These are phyloP conservation scores for Sistotremastrum niveocremeum DNA, from an alignment of 768 basidiomycete genomes.

Conservation along the genomic window DNA sequence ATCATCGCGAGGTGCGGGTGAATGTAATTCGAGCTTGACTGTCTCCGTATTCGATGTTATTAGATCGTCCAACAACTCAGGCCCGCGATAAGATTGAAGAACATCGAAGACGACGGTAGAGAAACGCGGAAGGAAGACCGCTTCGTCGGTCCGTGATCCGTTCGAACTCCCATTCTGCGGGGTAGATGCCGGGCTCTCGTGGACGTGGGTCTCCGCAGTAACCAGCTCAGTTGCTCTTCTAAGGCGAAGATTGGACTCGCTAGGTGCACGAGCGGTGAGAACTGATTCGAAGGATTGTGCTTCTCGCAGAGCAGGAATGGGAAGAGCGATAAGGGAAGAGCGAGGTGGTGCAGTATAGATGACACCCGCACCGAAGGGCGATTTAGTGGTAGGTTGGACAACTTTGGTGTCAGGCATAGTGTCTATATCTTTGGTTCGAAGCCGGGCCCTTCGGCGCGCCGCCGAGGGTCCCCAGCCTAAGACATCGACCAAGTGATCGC, in stretches of 20 bases:
- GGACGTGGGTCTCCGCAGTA: slow-evolving; percentile 4
- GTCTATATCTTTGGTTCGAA: background rate
- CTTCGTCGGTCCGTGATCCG: background rate
- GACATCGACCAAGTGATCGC: slow-evolving; percentile 46
- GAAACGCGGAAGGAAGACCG: slow-evolving; percentile 43
- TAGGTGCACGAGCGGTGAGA: slow-evolving; percentile 49
- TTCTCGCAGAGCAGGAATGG: slow-evolving; percentile 48
- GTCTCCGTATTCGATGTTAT: slow-evolving; percentile 48
- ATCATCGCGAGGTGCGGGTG: slow-evolving; percentile 68
- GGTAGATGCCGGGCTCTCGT: slow-evolving; percentile 20
- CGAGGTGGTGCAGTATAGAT: slow-evolving; percentile 7
- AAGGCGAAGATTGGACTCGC: slow-evolving; percentile 5
- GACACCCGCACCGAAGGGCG: background rate
- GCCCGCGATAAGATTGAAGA: slow-evolving; percentile 63
- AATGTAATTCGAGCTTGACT: slow-evolving; percentile 59
- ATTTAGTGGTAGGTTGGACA: too few species aligned
- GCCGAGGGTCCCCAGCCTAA: slow-evolving; percentile 36
- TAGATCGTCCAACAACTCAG: slow-evolving; percentile 59
- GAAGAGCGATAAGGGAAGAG: slow-evolving; percentile 11
- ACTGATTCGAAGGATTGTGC: slow-evolving; percentile 85
- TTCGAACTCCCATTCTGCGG: slow-evolving; percentile 24
- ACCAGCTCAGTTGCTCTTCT: background rate
- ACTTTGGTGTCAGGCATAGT: slow-evolving; percentile 1
- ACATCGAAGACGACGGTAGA: slow-evolving; percentile 71
- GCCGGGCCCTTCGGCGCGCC: slow-evolving; percentile 7